Percentiles rank a stretch among this genome's conserved stretches.
These are phyloP conservation scores for Chaetoceros tenuissimus DNA, from an alignment of 108 stramenopile genomes.

Conservation along the genomic window DNA sequence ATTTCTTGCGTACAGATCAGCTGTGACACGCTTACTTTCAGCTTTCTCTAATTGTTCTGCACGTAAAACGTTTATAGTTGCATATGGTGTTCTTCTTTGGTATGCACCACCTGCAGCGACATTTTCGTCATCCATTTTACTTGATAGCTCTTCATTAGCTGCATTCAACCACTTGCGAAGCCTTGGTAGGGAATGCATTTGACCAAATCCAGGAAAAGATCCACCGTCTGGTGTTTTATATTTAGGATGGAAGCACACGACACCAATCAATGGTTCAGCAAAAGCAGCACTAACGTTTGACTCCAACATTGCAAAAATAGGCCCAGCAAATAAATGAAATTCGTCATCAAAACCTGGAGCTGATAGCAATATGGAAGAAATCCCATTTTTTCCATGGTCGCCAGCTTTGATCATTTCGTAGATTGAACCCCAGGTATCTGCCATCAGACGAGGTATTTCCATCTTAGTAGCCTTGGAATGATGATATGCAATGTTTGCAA, in stretches of 20 bases:
- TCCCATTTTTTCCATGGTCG: conserved; percentile 40
- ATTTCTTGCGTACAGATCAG: conserved; percentile 51
- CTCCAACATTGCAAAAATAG: conserved; percentile 75
- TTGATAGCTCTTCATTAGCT: conserved; percentile 6
- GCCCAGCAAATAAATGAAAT: conserved; percentile 63
- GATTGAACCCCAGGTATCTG: conserved; percentile 57
- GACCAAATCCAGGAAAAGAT: conserved; percentile 80
- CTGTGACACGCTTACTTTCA: conserved; percentile 44
- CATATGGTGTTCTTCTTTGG: conserved; percentile 75
- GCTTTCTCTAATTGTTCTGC: conserved; percentile 73
- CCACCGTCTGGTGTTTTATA: conserved; percentile 64
- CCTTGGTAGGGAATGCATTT: conserved; percentile 75
- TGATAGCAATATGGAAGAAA: conserved; percentile 65
- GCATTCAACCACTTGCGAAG: conserved; percentile 51
- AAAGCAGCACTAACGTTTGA: conserved; percentile 54
- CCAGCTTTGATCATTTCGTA: conserved; percentile 58
- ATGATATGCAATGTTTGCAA: conserved; percentile 57
- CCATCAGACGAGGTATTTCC: conserved; percentile 43
- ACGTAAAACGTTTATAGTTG: conserved; percentile 69
- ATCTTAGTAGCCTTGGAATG: conserved; percentile 20
- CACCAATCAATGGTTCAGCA: conserved; percentile 53
- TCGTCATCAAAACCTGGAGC: conserved; percentile 67
- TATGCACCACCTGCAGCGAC: conserved; percentile 79
- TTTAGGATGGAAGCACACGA: conserved; percentile 77
- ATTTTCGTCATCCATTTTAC: conserved; percentile 27